A percentile compares a stretch with the other conserved stretches of the same genome.
These are phyloP conservation scores for Penicillium bovifimosum DNA, from an alignment of 495 filamentous ascomycete species.

Conservation along the genomic window DNA sequence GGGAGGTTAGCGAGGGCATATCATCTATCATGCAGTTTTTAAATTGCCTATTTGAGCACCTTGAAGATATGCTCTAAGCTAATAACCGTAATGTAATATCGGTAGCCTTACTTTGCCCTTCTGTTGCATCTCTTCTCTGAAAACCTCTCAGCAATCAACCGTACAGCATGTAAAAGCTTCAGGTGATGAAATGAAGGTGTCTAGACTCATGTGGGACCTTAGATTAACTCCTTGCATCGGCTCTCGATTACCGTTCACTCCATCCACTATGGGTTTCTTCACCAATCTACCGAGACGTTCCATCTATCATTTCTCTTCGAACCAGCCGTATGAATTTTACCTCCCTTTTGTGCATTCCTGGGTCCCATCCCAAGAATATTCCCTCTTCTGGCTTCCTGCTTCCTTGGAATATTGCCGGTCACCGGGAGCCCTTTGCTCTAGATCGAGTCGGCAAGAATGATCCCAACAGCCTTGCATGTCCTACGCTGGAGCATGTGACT, in stretches of 20 bases:
- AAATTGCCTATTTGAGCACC: not conserved
- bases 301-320: not conserved
- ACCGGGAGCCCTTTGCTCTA: not conserved
- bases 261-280: not conserved
- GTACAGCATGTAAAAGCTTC: not conserved
- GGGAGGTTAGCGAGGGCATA: not conserved
- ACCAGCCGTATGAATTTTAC: not conserved
- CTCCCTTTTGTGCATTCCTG: not conserved
- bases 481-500: not conserved
- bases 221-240: conserved; percentile 1
- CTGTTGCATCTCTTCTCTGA: no score
- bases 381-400: not conserved
- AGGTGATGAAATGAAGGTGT: not conserved
- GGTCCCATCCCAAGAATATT: not conserved
- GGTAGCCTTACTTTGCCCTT: not conserved
- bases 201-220: not conserved
- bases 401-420: not conserved
- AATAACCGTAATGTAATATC: not conserved
- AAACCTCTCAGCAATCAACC: not conserved
- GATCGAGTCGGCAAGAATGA: not conserved
- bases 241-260: not conserved
- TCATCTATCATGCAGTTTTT: no score
- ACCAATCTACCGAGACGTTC: not conserved
- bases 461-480: not conserved
- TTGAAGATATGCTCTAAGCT: not conserved